Evolutionary conservation across 345 rosid species (phyloP).

Genomic region (Murraya koenigii): DNA sequence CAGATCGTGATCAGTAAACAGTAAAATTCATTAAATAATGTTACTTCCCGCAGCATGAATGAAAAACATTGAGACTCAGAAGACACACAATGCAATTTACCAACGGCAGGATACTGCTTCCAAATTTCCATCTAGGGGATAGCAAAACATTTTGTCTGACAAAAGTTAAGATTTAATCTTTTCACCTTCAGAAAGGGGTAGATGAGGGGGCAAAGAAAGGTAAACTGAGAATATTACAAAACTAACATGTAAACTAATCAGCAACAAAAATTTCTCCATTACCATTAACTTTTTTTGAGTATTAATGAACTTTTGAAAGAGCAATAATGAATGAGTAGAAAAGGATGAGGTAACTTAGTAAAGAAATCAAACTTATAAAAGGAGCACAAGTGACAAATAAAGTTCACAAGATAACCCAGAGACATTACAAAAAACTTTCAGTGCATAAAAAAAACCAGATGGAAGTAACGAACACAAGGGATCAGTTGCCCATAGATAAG

Average conservation of each 20-base stretch:
- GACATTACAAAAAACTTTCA: background rate
- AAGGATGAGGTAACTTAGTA: too few species aligned
- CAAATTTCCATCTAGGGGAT: background rate
- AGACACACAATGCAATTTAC: background rate
- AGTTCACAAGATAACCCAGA: background rate
- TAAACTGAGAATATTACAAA: background rate
- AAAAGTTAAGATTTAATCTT: background rate
- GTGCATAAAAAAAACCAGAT: background rate
- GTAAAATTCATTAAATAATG: background rate
- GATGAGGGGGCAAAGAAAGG: background rate
- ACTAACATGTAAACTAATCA: background rate
- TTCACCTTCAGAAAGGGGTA: background rate
- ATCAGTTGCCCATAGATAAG: background rate
- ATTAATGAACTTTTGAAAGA: background rate
- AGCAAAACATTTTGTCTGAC: background rate
- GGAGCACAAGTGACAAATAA: too few species aligned
- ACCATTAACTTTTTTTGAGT: background rate
- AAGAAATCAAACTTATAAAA: too few species aligned
- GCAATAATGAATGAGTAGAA: too few species aligned
- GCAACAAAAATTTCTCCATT: background rate
- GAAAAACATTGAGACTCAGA: background rate
- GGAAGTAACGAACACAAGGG: background rate
- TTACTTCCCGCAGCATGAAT: background rate
- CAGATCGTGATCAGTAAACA: background rate
- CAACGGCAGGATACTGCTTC: background rate